Evolutionary conservation across 139 green algal genomes (phyloP).

Genomic region (Coelastrella sp.): DNA sequence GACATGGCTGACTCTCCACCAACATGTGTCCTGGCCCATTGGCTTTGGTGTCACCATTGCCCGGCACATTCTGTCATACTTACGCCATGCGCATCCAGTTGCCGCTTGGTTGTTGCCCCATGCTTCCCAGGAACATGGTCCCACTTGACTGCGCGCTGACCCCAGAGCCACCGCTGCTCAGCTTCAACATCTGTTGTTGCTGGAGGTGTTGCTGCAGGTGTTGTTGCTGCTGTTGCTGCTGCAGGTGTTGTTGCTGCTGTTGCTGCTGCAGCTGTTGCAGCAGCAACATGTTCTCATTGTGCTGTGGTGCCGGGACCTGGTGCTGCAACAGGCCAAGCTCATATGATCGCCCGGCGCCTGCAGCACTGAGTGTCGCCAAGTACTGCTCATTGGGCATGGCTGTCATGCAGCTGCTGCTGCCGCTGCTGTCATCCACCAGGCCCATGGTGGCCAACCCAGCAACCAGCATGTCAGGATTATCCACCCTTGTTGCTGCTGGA

Average conservation of each 20-base stretch:
- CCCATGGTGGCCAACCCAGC: neutral
- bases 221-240: neutral
- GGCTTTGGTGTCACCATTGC: neutral
- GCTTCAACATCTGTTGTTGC: neutral
- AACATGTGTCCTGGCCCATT: no score
- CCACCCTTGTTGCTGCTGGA: neutral
- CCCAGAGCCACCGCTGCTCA: neutral
- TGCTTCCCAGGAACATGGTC: neutral
- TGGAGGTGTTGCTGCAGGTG: neutral
- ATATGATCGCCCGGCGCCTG: neutral
- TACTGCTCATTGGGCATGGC: neutral
- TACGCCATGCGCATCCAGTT: neutral
- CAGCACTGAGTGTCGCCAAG: slow-evolving; percentile 5
- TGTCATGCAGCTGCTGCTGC: neutral
- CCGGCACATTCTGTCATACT: neutral
- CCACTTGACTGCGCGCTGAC: neutral
- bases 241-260: slow-evolving; percentile 1
- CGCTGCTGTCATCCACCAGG: slow-evolving; percentile 30
- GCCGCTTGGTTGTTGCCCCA: neutral
- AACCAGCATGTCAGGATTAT: neutral
- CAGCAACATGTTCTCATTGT: neutral
- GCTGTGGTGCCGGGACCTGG: neutral
- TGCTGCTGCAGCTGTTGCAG: slow-evolving; percentile 3
- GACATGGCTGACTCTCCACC: no score
- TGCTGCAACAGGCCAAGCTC: neutral